Evolutionary conservation across 768 basidiomycete species (phyloP).

Genomic region (Clitopilus passeckerianus): DNA sequence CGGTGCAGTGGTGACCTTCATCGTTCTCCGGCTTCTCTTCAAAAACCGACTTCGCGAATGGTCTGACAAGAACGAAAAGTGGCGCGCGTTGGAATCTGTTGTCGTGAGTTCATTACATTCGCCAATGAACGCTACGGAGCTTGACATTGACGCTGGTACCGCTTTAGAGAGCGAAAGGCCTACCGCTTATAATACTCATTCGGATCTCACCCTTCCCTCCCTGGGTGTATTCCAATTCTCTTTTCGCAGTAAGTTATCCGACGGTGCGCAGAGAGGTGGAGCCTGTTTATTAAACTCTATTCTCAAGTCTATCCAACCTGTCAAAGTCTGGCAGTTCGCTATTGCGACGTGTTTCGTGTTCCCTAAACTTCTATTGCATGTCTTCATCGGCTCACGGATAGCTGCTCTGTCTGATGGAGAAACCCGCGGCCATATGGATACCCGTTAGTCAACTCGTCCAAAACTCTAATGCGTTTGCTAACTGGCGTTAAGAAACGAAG

Average conservation of each 20-base stretch:
- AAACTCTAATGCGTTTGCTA: conserved; percentile 1
- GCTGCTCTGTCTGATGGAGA: conserved; percentile 74
- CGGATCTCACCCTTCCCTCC: conserved; percentile 81
- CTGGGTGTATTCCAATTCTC: conserved; percentile 81
- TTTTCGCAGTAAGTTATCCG: conserved; percentile 60
- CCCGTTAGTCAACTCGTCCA: conserved; percentile 36
- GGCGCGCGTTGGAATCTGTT: conserved; percentile 74
- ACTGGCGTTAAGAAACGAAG: conserved; percentile 44
- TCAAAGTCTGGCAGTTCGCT: conserved; percentile 71
- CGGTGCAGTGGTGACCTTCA: conserved; percentile 61
- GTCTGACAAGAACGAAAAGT: conserved; percentile 61
- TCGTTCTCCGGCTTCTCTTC: conserved; percentile 56
- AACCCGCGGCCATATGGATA: conserved; percentile 71
- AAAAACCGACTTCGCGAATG: conserved; percentile 49
- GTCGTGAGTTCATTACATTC: conserved; percentile 42
- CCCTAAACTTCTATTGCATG: conserved; percentile 68
- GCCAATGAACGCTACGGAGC: not conserved
- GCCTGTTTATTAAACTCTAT: not conserved
- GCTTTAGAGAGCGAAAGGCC: conserved; percentile 61
- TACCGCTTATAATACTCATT: conserved; percentile 79
- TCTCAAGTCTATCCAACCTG: conserved; percentile 63
- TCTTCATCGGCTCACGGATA: conserved; percentile 75
- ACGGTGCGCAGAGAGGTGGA: not conserved
- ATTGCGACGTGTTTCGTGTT: conserved; percentile 66
- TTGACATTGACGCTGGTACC: conserved; percentile 1